phyloP scores from a whole-genome alignment of 768 basidiomycete species.

The Podaxis sp. region DNA sequence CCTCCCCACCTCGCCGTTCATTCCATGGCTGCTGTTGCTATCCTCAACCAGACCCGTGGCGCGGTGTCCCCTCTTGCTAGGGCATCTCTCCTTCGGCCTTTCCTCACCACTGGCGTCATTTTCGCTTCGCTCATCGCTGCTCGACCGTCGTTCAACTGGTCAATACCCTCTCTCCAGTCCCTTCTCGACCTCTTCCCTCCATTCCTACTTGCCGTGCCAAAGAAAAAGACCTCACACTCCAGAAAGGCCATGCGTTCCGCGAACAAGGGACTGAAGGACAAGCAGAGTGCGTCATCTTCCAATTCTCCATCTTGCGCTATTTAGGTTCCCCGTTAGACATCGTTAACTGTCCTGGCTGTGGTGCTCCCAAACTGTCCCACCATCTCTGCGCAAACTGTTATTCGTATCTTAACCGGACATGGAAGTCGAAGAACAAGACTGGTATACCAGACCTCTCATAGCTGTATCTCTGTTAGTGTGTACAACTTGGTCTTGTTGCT shows the following conservation, averaged over 20 bases:
- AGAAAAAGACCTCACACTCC: conserved; percentile 90
- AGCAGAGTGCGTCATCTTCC: conserved; percentile 58
- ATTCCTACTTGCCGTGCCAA: conserved; percentile 88
- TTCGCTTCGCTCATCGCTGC: conserved; percentile 14
- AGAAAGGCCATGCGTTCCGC: conserved; percentile 93
- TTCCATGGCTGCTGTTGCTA: conserved; percentile 31
- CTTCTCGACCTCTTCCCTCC: conserved; percentile 77
- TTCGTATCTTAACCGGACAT: conserved; percentile 58
- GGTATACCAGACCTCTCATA: conserved; percentile 37
- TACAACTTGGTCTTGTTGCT: background rate
- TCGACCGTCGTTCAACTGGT: conserved; percentile 19
- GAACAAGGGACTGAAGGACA: conserved; percentile 94
- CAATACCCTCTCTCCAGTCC: conserved; percentile 36
- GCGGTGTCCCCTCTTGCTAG: background rate
- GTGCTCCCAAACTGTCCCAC: conserved; percentile 82
- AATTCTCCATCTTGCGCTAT: background rate
- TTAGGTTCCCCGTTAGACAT: conserved; percentile 54
- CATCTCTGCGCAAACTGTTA: conserved; percentile 85
- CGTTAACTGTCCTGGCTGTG: conserved; percentile 88
- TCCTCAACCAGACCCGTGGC: conserved; percentile 12
- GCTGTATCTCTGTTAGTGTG: conserved; percentile 2
- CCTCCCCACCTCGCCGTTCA: conserved; percentile 8
- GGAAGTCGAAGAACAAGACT: conserved; percentile 43
- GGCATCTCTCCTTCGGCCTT: conserved; percentile 14
- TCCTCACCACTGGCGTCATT: conserved; percentile 18